Evolutionary conservation across 2,329 filamentous ascomycete species (phyloP), one percentile per base, ranked within the genome.

Genomic region (Penicillium sp.): DNA sequence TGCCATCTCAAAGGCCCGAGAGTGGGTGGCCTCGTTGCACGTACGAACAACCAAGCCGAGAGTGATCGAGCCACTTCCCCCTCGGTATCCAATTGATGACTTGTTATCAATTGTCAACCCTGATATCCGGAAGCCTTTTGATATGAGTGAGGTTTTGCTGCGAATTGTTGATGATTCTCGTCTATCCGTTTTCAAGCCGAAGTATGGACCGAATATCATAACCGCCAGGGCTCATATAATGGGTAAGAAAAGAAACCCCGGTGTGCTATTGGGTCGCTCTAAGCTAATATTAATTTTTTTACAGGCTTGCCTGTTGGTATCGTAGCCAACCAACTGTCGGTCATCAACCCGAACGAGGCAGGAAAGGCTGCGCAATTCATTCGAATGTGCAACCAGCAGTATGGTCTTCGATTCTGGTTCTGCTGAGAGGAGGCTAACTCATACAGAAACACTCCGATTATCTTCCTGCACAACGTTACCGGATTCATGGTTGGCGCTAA

Each of bases 401-500:
- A 25, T 7, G 25, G 6, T 25, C 7, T 7, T 25, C 25, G 8
- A 25, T 25, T 25, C 25, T 25, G 1, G 1, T 25, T 2, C 25
- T 25, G 6, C 1, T 1, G 2, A 25, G 25, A 25, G 6, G 6
- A 25, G 7, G 1, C 25, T 25, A 25, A 25, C 25, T 25, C 2
- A 1, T 25, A 25, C 2, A 25, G 25, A 8, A 25, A 25, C 27
- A 70, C 60, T 0, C 76, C 77, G 0, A 77, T 79, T 15, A 62
- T 79, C 6, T 79, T 77, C 63, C 61, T 79, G 0, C 77, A 79
- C 60, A 79, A 79, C 41, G 76, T 79, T 0, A 79, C 77, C 0
- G 77, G 77, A 1, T 79, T 79, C 64, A 79, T 79, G 76, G 76
- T 79, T 4, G 77, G 77, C 4, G 60, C 72, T 6, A 76, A 77